Conservation (phyloP, 2,329 filamentous ascomycete species). For the Aspergillus niger region DNA sequence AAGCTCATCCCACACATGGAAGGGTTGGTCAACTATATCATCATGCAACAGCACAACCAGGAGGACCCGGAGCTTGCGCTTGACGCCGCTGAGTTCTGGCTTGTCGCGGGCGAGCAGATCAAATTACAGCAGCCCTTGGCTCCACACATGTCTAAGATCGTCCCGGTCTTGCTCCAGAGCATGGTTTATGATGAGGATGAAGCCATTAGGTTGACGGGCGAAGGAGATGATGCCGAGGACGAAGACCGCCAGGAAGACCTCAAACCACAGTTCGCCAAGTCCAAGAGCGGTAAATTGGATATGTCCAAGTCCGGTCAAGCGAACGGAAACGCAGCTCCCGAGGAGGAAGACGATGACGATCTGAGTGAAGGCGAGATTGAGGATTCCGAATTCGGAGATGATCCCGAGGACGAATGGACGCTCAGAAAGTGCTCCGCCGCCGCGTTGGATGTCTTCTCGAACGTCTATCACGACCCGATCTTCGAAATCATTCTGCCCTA, state of each 20-base stretch:
- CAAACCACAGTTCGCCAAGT: slow-evolving; percentile 85
- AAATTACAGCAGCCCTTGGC: slow-evolving; percentile 73
- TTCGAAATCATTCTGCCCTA: slow-evolving; percentile 93
- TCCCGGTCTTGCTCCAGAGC: slow-evolving; percentile 85
- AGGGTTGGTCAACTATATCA: slow-evolving; percentile 89
- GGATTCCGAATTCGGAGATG: slow-evolving; percentile 70
- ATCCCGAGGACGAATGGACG: slow-evolving; percentile 92
- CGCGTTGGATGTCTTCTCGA: slow-evolving; percentile 89
- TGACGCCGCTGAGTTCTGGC: slow-evolving; percentile 97
- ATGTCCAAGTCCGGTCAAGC: slow-evolving; percentile 49
- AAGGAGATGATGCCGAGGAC: slow-evolving; percentile 84
- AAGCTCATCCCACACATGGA: slow-evolving; percentile 86
- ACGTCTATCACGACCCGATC: slow-evolving; percentile 82
- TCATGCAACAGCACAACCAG: slow-evolving; percentile 77
- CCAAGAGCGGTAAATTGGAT: slow-evolving; percentile 61
- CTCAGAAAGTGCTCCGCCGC: slow-evolving; percentile 95
- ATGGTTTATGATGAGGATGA: slow-evolving; percentile 98
- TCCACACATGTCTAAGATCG: slow-evolving; percentile 78
- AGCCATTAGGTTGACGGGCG: slow-evolving; percentile 78
- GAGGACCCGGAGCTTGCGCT: slow-evolving; percentile 88
- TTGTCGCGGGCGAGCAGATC: slow-evolving; percentile 86
- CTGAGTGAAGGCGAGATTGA: slow-evolving; percentile 84
- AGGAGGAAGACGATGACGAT: slow-evolving; percentile 65
- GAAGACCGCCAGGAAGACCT: slow-evolving; percentile 91
- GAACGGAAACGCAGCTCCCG: slow-evolving; percentile 51